Percentiles rank a stretch among this genome's conserved stretches.
Evolutionary conservation across 169 alveolate genomes (phyloP).

Genomic region (Plasmodium adleri): DNA sequence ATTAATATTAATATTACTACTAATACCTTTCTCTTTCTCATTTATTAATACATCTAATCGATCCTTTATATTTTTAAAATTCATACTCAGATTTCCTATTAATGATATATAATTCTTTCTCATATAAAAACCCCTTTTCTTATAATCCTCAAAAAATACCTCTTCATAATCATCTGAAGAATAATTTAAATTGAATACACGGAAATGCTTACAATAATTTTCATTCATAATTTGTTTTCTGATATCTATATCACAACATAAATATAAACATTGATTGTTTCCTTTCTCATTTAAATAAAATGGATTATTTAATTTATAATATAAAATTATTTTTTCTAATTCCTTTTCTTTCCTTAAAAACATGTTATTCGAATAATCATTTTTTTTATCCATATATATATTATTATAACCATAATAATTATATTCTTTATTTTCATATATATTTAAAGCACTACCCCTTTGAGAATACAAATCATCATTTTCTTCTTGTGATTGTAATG

Average conservation of each 20-base stretch:
- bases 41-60: background rate
- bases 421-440: too few relatives aligned
- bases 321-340: slow-evolving; percentile 37
- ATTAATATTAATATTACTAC: background rate
- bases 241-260: slow-evolving; percentile 61
- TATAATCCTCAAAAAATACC: background rate
- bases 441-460: too few relatives aligned
- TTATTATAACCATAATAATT: background rate
- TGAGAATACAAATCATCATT: too few relatives aligned
- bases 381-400: background rate
- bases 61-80: slow-evolving; percentile 31
- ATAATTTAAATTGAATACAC: slow-evolving; percentile 25
- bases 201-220: slow-evolving; percentile 10
- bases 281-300: slow-evolving; percentile 33
- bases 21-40: too few relatives aligned
- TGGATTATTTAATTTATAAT: slow-evolving; percentile 42
- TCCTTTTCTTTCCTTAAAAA: background rate
- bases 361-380: background rate
- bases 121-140: background rate
- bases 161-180: slow-evolving; percentile 52
- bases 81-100: slow-evolving; percentile 47
- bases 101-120: slow-evolving; percentile 12
- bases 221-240: slow-evolving; percentile 48
- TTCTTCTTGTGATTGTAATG: too few relatives aligned
- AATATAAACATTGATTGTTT: slow-evolving; percentile 15